phyloP scores from a whole-genome alignment of 306 rosid species.

The Cyamopsis tetragonoloba region DNA sequence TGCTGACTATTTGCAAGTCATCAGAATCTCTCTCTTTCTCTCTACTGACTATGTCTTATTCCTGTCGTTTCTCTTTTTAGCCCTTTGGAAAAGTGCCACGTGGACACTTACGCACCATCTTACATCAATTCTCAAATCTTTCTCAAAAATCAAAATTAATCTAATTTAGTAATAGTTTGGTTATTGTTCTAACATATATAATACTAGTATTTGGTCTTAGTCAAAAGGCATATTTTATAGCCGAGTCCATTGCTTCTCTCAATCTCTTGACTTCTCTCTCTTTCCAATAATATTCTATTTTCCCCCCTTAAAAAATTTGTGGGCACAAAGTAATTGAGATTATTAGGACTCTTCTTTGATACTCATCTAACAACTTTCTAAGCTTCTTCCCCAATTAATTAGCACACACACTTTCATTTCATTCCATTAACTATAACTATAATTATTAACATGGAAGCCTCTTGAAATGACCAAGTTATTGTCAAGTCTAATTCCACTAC shows the following conservation, averaged over 20 bases:
- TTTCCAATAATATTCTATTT: slow-evolving; percentile 21
- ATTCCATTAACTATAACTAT: no score
- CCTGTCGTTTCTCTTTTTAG: background rate
- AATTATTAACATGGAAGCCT: slow-evolving; percentile 21
- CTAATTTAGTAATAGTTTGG: no score
- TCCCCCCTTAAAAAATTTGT: background rate
- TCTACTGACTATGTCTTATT: no score
- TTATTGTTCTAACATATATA: background rate
- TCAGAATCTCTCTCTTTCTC: background rate
- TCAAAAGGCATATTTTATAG: slow-evolving; percentile 52
- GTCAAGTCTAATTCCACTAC: background rate
- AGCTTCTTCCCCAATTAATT: background rate
- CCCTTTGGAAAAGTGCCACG: slow-evolving; percentile 17
- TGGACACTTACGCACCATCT: slow-evolving; percentile 50
- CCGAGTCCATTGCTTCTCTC: slow-evolving; percentile 55
- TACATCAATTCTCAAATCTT: slow-evolving; percentile 37
- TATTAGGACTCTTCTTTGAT: slow-evolving; percentile 26
- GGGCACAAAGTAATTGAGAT: slow-evolving; percentile 19
- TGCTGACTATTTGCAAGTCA: background rate
- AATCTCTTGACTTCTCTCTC: slow-evolving; percentile 32
- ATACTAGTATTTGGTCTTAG: slow-evolving; percentile 45
- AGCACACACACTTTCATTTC: no score
- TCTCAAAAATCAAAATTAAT: background rate
- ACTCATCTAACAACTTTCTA: slow-evolving; percentile 21
- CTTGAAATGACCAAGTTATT: slow-evolving; percentile 16